Evolutionary conservation across 257 asterid genomes (phyloP).

Genomic region (Solanum clarkiae): DNA sequence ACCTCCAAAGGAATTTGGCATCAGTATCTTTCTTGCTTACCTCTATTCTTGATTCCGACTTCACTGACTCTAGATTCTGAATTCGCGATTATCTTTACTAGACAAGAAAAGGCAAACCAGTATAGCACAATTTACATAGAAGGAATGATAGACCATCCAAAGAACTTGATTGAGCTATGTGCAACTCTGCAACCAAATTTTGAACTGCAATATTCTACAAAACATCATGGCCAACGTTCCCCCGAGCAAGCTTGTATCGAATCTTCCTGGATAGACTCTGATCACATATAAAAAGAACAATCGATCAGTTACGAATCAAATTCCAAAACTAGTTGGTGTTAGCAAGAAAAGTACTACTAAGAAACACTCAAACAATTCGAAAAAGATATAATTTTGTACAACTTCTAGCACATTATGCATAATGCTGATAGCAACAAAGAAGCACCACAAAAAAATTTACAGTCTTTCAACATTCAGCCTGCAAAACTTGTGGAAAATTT

Average conservation of each 20-base stretch:
- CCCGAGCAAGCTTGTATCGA: constrained; percentile 14
- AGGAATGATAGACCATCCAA: constrained; percentile 14
- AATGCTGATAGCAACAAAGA: neutral
- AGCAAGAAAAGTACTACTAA: neutral
- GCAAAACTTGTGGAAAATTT: neutral
- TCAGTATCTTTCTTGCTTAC: neutral
- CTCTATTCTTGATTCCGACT: neutral
- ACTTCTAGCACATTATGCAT: neutral
- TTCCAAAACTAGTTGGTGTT: neutral
- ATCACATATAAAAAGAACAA: neutral
- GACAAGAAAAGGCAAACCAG: constrained; percentile 28
- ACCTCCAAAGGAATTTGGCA: neutral
- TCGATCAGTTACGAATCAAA: neutral
- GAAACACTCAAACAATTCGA: neutral
- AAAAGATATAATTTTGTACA: neutral
- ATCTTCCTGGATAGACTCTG: constrained; percentile 29
- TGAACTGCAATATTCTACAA: constrained; percentile 21
- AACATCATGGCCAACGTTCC: constrained; percentile 12
- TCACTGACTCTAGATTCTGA: constrained; percentile 15
- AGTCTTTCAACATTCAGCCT: neutral
- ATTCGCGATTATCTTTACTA: constrained; percentile 11
- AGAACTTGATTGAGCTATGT: constrained; percentile 35
- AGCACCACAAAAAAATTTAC: neutral
- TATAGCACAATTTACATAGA: constrained; percentile 22
- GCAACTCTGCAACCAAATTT: constrained; percentile 7